Conservation (phyloP, 352 stramenopile species). For the Globisporangium sylvaticum region DNA sequence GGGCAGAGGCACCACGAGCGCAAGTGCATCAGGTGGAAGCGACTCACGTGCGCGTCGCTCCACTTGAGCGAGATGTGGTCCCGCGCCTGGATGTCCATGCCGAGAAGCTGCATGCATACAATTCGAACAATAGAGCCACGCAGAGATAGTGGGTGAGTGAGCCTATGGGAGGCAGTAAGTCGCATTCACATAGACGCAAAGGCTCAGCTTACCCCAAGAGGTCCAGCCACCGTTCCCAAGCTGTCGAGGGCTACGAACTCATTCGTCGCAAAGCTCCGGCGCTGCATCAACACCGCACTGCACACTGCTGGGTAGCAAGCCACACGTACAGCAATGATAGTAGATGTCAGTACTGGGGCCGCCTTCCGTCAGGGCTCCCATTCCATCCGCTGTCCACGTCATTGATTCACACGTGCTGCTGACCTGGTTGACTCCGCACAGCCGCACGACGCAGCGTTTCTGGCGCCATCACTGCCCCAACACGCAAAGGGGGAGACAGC, state of each 20-base stretch:
- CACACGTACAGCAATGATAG: background rate
- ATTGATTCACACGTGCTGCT: background rate
- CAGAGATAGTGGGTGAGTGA: background rate
- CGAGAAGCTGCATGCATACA: constrained; percentile 35
- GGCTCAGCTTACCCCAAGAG: constrained; percentile 9
- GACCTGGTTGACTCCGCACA: constrained; percentile 4
- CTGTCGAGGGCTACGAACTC: constrained; percentile 18
- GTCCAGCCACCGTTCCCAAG: background rate
- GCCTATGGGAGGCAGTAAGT: background rate
- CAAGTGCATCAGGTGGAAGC: constrained; percentile 73
- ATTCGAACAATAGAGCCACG: background rate
- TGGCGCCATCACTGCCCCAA: background rate
- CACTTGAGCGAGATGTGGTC: constrained; percentile 79
- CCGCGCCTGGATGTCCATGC: constrained; percentile 64
- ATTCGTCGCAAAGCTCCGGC: constrained; percentile 24
- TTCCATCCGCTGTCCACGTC: background rate
- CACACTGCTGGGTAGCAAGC: background rate
- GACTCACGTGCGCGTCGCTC: constrained; percentile 63
- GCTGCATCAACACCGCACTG: background rate
- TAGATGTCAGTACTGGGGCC: background rate
- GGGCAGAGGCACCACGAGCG: constrained; percentile 74
- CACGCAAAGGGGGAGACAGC: background rate
- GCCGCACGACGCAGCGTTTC: background rate
- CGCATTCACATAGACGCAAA: background rate
- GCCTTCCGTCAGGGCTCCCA: background rate